Conservation (phyloP, 495 filamentous ascomycete species). For the Saxispiralis lemnorum region DNA sequence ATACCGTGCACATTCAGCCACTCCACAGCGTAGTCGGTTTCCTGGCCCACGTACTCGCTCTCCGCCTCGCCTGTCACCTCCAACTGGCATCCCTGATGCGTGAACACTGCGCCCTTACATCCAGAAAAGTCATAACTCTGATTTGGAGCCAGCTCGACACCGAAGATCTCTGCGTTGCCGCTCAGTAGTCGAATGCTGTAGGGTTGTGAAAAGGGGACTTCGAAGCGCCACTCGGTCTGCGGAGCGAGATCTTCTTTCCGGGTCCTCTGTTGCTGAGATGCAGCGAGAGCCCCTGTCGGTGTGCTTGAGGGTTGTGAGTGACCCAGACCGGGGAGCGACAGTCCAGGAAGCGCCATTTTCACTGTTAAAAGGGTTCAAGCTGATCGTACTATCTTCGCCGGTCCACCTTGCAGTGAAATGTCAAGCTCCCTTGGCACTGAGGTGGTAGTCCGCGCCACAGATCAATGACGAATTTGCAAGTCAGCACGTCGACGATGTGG, state of each 20-base stretch:
- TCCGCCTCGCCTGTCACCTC: conserved; percentile 52
- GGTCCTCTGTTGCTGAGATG: neutral
- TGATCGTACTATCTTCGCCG: too few relatives aligned
- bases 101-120: conserved; percentile 72
- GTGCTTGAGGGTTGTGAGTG: neutral
- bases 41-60: conserved; percentile 62
- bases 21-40: conserved; percentile 56
- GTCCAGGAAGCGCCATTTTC: conserved; percentile 11
- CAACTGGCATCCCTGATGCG: conserved; percentile 73
- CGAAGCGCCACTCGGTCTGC: conserved; percentile 79
- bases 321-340: conserved; percentile 12
- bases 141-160: conserved; percentile 74
- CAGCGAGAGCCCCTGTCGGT: neutral
- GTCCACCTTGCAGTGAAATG: too few relatives aligned
- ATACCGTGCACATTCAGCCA: conserved; percentile 81
- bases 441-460: too few relatives aligned
- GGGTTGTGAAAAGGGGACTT: conserved; percentile 44
- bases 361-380: too few relatives aligned
- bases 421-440: too few relatives aligned
- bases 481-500: too few relatives aligned
- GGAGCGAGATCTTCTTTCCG: conserved; percentile 19
- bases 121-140: conserved; percentile 68
- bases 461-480: too few relatives aligned
- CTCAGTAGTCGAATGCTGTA: conserved; percentile 40
- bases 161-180: conserved; percentile 87